Evolutionary conservation across 1,139 yeast genomes (phyloP), one percentile per base, ranked within the genome.

Genomic region (Magnusiomyces paraingens): DNA sequence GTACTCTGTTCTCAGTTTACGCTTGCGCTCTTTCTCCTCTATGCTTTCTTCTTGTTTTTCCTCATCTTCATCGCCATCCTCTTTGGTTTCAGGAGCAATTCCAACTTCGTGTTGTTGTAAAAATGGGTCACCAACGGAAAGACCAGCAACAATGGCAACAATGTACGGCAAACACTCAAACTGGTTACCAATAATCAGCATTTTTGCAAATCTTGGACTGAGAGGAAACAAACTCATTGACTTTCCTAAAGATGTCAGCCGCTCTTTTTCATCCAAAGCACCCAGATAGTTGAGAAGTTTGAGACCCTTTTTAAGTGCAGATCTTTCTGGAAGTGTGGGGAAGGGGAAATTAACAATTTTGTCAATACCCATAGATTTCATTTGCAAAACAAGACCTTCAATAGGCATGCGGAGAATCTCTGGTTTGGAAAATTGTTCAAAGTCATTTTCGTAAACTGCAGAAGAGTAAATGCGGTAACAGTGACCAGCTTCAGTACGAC

Each of bases 401-500:
- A 90, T 91, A 0, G 99, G 99, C 94, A 89, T 91, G 61, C 98
- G 77, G 57, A 88, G 72, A 54, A 94, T 91, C 68, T 94, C 99
- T 0, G 99, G 99, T 54, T 75, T 77, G 22, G 94, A 78, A 62
- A 93, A 93, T 63, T 85, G 89, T 3, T 77, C 77, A 68, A 94
- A 93, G 62, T 86, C 93, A 57, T 83, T 80, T 65, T 93, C 98
- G 67, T 78, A 94, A 8, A 94, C 87, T 0, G 99, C 99, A n/a
- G 98, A 91, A 0, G 99, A 91, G 64, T 77, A 94, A 21, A 94
- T 71, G 57, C 99, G 76, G 68, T 94, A 94, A 68, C 97, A 89
- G 65, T 94, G 99, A 53, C 99, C 99, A 0, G 99, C 98, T 0
- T 99, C 99, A 0, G 98, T 93, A 80, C 99, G 86, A 67, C 99